These are phyloP conservation scores for Urochloa ruziziensis DNA, from an alignment of 176 grass and related monocot species.

Conservation along the genomic window DNA sequence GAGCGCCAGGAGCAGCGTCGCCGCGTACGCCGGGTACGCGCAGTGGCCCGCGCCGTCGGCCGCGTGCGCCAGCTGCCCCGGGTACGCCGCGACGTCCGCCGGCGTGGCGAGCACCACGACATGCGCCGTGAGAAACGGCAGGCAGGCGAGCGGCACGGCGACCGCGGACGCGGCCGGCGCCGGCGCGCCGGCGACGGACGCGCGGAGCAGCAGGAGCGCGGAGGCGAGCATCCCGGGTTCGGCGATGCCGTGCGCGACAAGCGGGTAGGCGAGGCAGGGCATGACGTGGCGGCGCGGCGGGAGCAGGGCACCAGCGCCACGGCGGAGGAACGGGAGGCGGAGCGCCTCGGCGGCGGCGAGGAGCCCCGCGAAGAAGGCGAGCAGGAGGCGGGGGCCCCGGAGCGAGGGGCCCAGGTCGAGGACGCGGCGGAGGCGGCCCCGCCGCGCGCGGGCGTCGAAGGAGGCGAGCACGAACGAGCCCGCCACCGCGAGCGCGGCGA, in stretches of 20 bases:
- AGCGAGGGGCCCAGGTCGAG: constrained; percentile 28
- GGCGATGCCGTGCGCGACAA: constrained; percentile 32
- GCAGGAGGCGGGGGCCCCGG: constrained; percentile 23
- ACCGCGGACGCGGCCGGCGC: not conserved
- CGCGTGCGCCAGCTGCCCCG: not conserved
- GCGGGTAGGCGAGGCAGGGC: constrained; percentile 28
- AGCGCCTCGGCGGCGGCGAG: constrained; percentile 19
- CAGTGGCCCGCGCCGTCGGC: constrained; percentile 18
- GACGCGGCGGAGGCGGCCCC: constrained; percentile 22
- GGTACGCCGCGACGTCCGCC: not conserved
- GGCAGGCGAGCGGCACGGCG: constrained; percentile 27
- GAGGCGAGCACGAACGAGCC: constrained; percentile 24
- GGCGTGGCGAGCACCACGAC: constrained; percentile 16
- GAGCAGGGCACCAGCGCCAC: not conserved
- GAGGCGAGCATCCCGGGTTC: constrained; percentile 36
- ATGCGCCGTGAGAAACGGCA: constrained; percentile 38
- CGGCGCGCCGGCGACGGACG: not conserved
- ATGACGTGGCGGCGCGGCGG: constrained; percentile 5
- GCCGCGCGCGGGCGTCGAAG: constrained; percentile 2
- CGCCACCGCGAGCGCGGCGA: constrained; percentile 23
- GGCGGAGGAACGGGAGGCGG: constrained; percentile 22
- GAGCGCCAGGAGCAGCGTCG: constrained; percentile 31
- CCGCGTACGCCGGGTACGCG: constrained; percentile 41
- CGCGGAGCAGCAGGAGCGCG: constrained; percentile 40
- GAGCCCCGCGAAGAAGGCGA: constrained; percentile 37